Conservation (phyloP, 2,329 filamentous ascomycete species). For the Sporothrix pallida region DNA sequence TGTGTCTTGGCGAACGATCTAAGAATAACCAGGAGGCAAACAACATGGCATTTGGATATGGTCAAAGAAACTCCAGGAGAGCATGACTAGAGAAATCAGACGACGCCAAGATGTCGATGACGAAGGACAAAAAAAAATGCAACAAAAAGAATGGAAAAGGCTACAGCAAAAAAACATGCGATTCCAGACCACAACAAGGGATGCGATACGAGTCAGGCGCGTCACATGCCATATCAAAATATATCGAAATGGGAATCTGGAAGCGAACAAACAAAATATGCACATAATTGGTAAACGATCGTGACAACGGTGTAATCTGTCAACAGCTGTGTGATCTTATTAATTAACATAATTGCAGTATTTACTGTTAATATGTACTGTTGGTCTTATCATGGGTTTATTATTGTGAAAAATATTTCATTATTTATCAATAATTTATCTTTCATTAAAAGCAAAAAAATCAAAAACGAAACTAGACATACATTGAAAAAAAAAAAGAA, state of each 20-base stretch:
- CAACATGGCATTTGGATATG: neutral
- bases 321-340: too few relatives aligned
- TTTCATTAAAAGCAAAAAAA: too few relatives aligned
- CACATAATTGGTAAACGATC: neutral
- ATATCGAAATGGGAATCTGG: neutral
- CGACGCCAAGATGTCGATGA: neutral
- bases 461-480: too few relatives aligned
- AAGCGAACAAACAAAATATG: neutral
- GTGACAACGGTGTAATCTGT: too few relatives aligned
- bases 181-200: neutral
- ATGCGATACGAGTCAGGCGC: neutral
- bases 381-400: too few relatives aligned
- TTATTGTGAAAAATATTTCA: too few relatives aligned
- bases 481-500: too few relatives aligned
- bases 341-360: too few relatives aligned
- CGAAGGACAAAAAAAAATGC: neutral
- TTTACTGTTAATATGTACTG: neutral
- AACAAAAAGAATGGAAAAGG: neutral
- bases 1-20: neutral
- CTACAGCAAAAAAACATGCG: neutral
- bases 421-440: too few relatives aligned
- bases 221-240: neutral
- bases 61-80: neutral
- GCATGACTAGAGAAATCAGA: neutral
- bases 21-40: neutral